These are phyloP conservation scores for Lachancea lanzarotensis DNA, from an alignment of 805 yeast species.

Conservation along the genomic window DNA sequence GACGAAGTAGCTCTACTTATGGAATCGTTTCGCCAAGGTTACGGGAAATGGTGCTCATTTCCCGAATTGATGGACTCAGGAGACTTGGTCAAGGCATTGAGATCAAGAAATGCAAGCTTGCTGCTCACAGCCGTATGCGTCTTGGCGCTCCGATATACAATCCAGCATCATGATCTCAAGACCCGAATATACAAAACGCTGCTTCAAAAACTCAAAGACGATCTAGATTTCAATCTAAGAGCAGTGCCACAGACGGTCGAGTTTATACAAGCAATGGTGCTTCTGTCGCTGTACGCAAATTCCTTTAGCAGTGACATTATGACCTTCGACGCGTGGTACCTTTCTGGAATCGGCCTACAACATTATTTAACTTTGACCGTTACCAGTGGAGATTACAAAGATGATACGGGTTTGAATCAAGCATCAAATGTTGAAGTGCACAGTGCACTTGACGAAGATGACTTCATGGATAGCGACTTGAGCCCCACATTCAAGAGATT, in stretches of 20 bases:
- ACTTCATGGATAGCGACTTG: slow-evolving; percentile 21
- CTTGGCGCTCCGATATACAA: slow-evolving; percentile 47
- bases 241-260: slow-evolving; percentile 45
- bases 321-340: slow-evolving; percentile 61
- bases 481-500: slow-evolving; percentile 47
- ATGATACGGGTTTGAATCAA: not conserved
- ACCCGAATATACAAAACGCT: slow-evolving; percentile 39
- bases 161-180: slow-evolving; percentile 29
- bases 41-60: slow-evolving; percentile 73
- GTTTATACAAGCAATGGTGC: slow-evolving; percentile 60
- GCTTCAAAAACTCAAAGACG: slow-evolving; percentile 42
- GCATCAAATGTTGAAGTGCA: not conserved
- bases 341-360: slow-evolving; percentile 60
- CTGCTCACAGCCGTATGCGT: slow-evolving; percentile 63
- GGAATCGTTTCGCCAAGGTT: slow-evolving; percentile 55
- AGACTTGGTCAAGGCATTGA: slow-evolving; percentile 43
- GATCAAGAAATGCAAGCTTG: slow-evolving; percentile 46
- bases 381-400: slow-evolving; percentile 13
- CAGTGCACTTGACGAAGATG: too few relatives aligned
- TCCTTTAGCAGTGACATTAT: slow-evolving; percentile 49
- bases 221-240: slow-evolving; percentile 41
- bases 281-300: slow-evolving; percentile 57
- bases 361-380: slow-evolving; percentile 50
- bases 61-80: slow-evolving; percentile 48
- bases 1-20: slow-evolving; percentile 46